Evolutionary conservation across 169 alveolate genomes (phyloP), one percentile per base, ranked within the genome.

Genomic region (Theileria equi): DNA sequence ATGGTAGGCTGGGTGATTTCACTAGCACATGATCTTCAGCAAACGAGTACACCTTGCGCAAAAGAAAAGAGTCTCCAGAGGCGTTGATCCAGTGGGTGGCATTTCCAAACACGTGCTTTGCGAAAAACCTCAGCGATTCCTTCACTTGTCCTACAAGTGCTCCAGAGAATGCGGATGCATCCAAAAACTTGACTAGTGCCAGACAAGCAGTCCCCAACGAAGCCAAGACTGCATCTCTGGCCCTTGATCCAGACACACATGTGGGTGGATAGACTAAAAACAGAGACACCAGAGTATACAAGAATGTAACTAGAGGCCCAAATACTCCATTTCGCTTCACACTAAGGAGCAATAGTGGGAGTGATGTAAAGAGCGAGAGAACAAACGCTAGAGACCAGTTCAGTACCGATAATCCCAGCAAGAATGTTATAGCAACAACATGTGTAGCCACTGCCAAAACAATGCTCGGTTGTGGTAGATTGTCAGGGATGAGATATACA

Each of bases 311-410:
- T 4, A 44, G 13, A 25, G 16, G 13, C 13, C 25, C 6, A 7
- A n/a, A 6, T 23, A 4, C 43, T 6, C 26, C 16, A 3, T 40
- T 28, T 57, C 57, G 23, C 28, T n/a, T 16, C 5, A 62, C 45
- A 16, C 79, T 57, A 19, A 74, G 45, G 10, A 59, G 40, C 38
- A 65, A 50, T 13, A 74, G 44, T n/a, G 55, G 43, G 17, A 68
- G 64, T 16, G 57, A 25, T 32, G 55, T 16, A 2, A 8, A 2
- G 21, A 74, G 32, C 28, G 72, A 13, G 34, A 74, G 35, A 5
- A 74, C 31, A 16, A 74, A 31, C 13, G 74, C 48, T 55, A 74
- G 19, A 19, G 80, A 60, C 84, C 84, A 74, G 64, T 74, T 57
- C 36, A 74, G 28, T 0, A 74, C 40, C 71, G 69, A 59, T 19